Percentiles rank a stretch among this genome's conserved stretches.
These are phyloP conservation scores for Fraxinus velutina DNA, from an alignment of 305 asterid genomes.

Conservation along the genomic window DNA sequence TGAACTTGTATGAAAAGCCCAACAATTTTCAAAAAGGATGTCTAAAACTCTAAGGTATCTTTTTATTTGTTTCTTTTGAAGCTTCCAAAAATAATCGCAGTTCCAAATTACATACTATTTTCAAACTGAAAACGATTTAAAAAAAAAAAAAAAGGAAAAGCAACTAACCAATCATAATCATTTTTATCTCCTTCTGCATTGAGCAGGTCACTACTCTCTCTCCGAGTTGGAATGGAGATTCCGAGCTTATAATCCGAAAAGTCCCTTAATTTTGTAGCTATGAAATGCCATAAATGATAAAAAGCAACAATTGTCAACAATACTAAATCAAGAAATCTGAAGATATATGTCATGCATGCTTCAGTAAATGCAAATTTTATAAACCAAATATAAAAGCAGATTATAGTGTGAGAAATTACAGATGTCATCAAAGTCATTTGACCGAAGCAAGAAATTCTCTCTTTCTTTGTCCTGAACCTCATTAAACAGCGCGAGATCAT, in stretches of 20 bases:
- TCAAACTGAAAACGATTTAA: neutral
- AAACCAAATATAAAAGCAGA: slow-evolving; percentile 20
- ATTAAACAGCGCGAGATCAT: slow-evolving; percentile 85
- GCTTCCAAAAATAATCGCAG: slow-evolving; percentile 12
- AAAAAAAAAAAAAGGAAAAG: slow-evolving; percentile 19
- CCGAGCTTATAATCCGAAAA: slow-evolving; percentile 68
- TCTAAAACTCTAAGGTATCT: neutral
- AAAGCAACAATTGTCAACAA: slow-evolving; percentile 31
- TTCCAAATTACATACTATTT: slow-evolving; percentile 4
- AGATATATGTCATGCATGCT: slow-evolving; percentile 10
- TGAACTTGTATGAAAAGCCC: neutral
- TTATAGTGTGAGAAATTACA: slow-evolving; percentile 47
- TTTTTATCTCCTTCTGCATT: slow-evolving; percentile 84
- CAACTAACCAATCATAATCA: slow-evolving; percentile 86
- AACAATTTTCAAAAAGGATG: slow-evolving; percentile 14
- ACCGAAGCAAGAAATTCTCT: slow-evolving; percentile 79
- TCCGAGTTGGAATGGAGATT: slow-evolving; percentile 74
- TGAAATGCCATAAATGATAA: slow-evolving; percentile 34
- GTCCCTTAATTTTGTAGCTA: slow-evolving; percentile 64
- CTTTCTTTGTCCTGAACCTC: slow-evolving; percentile 85
- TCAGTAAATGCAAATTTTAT: slow-evolving; percentile 22
- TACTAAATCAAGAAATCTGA: slow-evolving; percentile 13
- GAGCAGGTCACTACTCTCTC: slow-evolving; percentile 86
- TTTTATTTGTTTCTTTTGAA: slow-evolving; percentile 12
- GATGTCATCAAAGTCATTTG: slow-evolving; percentile 71